These are phyloP conservation scores for Citrus hindsii DNA, from an alignment of 345 rosid species.

Conservation along the genomic window DNA sequence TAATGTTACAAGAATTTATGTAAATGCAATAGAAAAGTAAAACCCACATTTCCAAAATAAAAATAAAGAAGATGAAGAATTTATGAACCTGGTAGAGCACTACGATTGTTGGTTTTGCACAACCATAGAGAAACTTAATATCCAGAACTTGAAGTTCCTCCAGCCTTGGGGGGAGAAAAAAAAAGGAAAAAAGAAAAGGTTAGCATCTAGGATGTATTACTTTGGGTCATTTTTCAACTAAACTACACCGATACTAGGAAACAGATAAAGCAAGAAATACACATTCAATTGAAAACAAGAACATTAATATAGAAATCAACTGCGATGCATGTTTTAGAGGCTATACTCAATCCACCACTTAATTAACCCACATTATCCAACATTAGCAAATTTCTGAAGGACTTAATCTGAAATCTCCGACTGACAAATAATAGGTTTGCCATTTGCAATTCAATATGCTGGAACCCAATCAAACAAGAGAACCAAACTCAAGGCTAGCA, in stretches of 20 bases:
- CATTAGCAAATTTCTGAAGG: not conserved
- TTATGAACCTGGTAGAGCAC: conserved; percentile 77
- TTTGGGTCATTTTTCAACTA: not conserved
- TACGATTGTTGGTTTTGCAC: conserved; percentile 85
- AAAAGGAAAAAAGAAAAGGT: conserved; percentile 3
- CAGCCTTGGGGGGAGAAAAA: conserved; percentile 39
- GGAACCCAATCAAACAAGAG: not conserved
- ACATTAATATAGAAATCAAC: not conserved
- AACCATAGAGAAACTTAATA: conserved; percentile 90
- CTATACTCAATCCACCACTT: not conserved
- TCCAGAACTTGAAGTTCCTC: conserved; percentile 96
- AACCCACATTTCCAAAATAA: not conserved
- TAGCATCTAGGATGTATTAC: conserved; percentile 1
- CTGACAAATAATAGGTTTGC: not conserved
- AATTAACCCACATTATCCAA: not conserved
- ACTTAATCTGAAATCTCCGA: not conserved
- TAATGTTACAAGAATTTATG: not conserved
- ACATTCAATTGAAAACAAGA: not conserved
- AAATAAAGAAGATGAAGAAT: conserved; percentile 8
- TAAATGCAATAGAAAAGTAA: not conserved
- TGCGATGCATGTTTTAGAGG: not conserved
- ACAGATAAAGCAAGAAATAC: not conserved
- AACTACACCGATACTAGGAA: not conserved
- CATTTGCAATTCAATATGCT: not conserved
- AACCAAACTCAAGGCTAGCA: not conserved